Base-by-base conservation (phyloP, 192 early-diverging fungal species). In the Coemansia sp. region DNA sequence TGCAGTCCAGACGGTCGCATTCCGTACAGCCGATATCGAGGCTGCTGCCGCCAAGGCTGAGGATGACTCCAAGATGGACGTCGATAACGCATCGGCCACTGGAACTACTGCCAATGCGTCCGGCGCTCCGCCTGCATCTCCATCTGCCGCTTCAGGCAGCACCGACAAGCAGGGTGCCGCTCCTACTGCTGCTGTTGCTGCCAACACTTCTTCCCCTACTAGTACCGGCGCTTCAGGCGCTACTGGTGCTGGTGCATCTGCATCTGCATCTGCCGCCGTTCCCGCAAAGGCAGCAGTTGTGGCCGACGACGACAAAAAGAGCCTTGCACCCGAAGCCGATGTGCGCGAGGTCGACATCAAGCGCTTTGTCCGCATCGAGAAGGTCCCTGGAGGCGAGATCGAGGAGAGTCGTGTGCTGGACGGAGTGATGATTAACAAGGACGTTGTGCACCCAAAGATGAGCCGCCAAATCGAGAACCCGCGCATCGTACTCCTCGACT, bases 341-440 rank as follows among this genome's bases (percentile, higher is more conserved):
- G 91, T 92, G 72, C 86, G 86, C 23, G 95, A 99, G 85, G 89
- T 99, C 36, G 98, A 99, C 82, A 93, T 98, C 84, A 99, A 99
- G 88, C 87, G 96, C 52, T 99, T 98, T 83, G 98, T 94, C 36
- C 87, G 95, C 62, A 88, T 99, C 38, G 98, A 99, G 77, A 99
- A 98, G 91, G 92, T 99, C 66, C 98, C 98, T 33, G 98, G 98
- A 67, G 98, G 96, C 62, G 94, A 96, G 85, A 96, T 99, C 69
- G 96, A 98, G 67, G 91, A 98, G 60, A 96, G 90, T 55, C 85
- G 88, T 62, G 96, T 99, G 36, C 87, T 99, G 78, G 93, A 98
- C 72, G 98, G 98, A 63, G 86, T 99, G 65, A 98, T 99, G 93
- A 64, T 99, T 75, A 98, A 97, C 92, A 99, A 99, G 88, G 98